Conservation (phyloP, 2,329 filamentous ascomycete genomes). For the Seiridium cupressi region DNA sequence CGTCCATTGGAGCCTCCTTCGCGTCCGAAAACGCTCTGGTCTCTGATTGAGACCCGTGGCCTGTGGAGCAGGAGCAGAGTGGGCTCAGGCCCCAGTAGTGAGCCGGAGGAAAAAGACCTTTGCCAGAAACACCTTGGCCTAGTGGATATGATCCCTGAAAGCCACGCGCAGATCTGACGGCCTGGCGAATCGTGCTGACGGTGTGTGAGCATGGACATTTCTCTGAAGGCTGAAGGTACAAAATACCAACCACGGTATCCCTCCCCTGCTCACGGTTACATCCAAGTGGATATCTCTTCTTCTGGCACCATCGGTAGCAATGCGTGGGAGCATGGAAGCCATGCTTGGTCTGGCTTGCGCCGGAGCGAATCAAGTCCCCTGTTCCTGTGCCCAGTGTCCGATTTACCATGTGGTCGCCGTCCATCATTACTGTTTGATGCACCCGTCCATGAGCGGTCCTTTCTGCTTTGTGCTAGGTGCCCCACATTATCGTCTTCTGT, state of each 20-base stretch:
- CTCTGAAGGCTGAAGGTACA: not conserved
- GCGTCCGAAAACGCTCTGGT: not conserved
- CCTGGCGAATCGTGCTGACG: slow-evolving; percentile 8
- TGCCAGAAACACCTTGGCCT: slow-evolving; percentile 25
- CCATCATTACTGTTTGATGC: too few species aligned
- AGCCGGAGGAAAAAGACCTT: not conserved
- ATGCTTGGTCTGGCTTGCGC: not conserved
- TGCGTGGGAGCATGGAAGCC: slow-evolving; percentile 6
- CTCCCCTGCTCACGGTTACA: not conserved
- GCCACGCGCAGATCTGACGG: slow-evolving; percentile 36
- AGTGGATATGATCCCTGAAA: slow-evolving; percentile 32
- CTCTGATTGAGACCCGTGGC: not conserved
- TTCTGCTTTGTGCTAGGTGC: too few species aligned
- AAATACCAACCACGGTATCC: not conserved
- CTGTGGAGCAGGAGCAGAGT: not conserved
- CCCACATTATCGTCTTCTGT: too few species aligned
- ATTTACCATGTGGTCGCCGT: not conserved
- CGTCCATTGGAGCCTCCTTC: not conserved
- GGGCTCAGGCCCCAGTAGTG: not conserved
- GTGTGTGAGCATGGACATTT: not conserved
- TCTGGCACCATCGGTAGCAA: slow-evolving; percentile 6
- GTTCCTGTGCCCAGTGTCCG: not conserved
- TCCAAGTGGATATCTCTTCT: not conserved
- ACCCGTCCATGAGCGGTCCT: too few species aligned
- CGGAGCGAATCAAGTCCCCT: not conserved